Base-by-base conservation (phyloP, 805 yeast genomes). In the Saccharomycopsis sp. region DNA sequence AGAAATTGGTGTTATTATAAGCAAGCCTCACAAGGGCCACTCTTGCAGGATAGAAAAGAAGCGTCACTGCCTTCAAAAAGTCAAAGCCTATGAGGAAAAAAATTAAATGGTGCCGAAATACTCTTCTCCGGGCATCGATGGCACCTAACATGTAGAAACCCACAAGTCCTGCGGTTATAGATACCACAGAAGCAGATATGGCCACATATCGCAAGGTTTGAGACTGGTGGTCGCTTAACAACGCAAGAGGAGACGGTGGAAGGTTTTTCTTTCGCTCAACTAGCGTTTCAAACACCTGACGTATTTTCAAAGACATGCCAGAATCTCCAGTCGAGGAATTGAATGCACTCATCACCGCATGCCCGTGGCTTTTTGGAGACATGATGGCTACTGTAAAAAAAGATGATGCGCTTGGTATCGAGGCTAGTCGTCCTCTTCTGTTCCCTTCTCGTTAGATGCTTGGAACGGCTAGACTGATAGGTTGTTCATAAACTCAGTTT, bases 51-150 rank as follows among this genome's bases (percentile, higher is more conserved):
- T 83, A 89, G 40, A 88, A 72, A 58, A 89, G 67, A 50, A 89
- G 76, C 41, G 85, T 74, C 12, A 83, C 61, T 0, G 91, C 90
- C 68, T 90, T 89, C 46, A 88, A 67, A 58, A 87, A 79, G 69
- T 90, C 96, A 67, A 81, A 88, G n/a, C 79, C 68, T n/a, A 88
- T 73, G 56, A 90, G 72, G 55, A 85, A 80, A 50, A 82, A 71
- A 62, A 90, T 83, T 61, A 90, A 74, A 57, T 82, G 82, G 67
- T 86, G 91, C 52, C 89, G 75, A 70, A 87, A 87, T 21, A 82
- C 81, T 34, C 79, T 64, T 54, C 82, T 73, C 60, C 80, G 37
- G 1, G 84, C 87, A 67, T 86, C 91, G 34, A 86, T 84, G 57
- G 85, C 82, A 2, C 75, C 71, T 57, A 83, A 76, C 59, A 78